Base-by-base conservation (phyloP, 2,329 filamentous ascomycete species). In the Cercospora sp. region DNA sequence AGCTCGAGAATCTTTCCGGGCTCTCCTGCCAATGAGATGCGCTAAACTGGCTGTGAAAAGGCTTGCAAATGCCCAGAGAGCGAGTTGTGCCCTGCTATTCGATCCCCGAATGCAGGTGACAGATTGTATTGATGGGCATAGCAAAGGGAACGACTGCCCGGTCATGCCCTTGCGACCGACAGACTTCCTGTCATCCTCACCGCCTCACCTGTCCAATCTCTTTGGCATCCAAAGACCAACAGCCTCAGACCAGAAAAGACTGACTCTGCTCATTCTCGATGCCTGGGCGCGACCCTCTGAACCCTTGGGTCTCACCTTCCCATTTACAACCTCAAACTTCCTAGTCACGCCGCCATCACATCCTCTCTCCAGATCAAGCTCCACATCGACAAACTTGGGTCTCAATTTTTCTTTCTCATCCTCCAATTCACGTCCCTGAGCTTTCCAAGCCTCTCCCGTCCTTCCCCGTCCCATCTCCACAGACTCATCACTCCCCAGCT, bases 241-340 rank as follows among this genome's bases (percentile, higher is more conserved):
- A 9, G 57, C 66, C 42, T 72, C 58, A 67, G 75, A 74, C 60
- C 75, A 77, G 51, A 74, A 71, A 67, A 77, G 65, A 68, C 74
- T 76, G 64, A 64, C 63, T 58, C 62, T 70, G 42, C 48, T 68
- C 42, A 30, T 33, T 57, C 66, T 66, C 62, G 67, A 69, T 55
- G 45, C 36, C 31, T 61, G 13, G 63, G 58, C 62, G 45, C 55
- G 8, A 2, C 48, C 51, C 16, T 31, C 62, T 45, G 68, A 70
- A 36, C 66, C 63, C 42, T 72, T 71, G 45, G 71, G 71, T 45
- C 62, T 36, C 13, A 64, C 33, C 10, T 42, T 64, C 12, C 62
- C 62, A 28, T 58, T 51, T 13, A 36, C 65, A 40, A 51, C 31
- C 60, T 67, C 53, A 40, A 30, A 59, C 28, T 48, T 48, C 7